Evolutionary conservation across 2,329 filamentous ascomycete genomes (phyloP).

Genomic region (Coniochaeta sp.): DNA sequence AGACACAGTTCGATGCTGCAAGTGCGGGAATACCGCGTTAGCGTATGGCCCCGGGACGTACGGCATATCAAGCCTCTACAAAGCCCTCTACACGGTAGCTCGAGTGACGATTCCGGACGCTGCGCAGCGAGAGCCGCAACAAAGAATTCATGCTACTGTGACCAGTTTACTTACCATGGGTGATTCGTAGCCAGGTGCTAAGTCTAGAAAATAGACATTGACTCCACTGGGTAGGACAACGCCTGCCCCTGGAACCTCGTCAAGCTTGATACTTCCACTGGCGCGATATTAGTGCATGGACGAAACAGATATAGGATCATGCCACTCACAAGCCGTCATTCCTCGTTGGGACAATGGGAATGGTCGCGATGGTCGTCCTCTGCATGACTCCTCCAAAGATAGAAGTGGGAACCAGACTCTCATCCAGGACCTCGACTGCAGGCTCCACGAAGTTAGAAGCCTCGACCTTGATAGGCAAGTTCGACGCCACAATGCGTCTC

Average conservation of each 20-base stretch:
- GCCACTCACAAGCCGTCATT: conserved; percentile 20
- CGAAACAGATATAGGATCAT: neutral
- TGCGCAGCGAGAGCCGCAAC: neutral
- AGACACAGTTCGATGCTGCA: conserved; percentile 22
- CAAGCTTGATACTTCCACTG: conserved; percentile 16
- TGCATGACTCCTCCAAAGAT: neutral
- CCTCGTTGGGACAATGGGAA: conserved; percentile 11
- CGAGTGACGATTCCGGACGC: no score
- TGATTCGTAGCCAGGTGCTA: conserved; percentile 19
- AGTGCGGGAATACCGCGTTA: neutral
- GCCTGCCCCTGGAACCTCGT: conserved; percentile 19
- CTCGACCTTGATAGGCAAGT: neutral
- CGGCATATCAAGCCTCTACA: neutral
- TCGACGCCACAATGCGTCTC: conserved; percentile 2
- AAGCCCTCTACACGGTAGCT: no score
- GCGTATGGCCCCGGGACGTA: neutral
- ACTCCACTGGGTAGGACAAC: conserved; percentile 22
- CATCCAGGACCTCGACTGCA: conserved; percentile 1
- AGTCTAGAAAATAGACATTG: conserved; percentile 21
- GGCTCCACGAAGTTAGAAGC: neutral
- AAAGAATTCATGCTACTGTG: neutral
- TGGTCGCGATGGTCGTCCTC: neutral
- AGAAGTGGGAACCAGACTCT: neutral
- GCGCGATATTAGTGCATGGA: neutral
- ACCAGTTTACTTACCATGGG: conserved; percentile 14